Evolutionary conservation across 78 protist genomes (phyloP).

Genomic region (Emiliania huxleyi): DNA sequence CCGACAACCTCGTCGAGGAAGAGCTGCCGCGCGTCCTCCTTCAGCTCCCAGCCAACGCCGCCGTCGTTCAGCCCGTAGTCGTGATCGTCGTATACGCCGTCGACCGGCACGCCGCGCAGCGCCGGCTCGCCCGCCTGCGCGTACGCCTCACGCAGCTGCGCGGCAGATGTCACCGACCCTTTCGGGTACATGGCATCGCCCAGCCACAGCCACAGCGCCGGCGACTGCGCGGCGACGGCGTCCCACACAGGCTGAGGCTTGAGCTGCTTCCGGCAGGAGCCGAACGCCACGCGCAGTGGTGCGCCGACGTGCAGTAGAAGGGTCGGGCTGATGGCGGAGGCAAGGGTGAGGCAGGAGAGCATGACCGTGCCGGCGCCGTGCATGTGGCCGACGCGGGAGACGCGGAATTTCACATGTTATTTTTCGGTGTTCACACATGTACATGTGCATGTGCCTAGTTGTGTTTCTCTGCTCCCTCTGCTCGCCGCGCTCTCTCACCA

Average conservation of each 20-base stretch:
- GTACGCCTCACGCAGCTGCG: not conserved
- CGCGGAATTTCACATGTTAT: no score
- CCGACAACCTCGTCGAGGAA: not conserved
- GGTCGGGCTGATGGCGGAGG: no score
- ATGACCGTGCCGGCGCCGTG: no score
- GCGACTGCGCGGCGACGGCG: not conserved
- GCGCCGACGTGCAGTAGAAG: no score
- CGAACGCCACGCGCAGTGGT: not conserved
- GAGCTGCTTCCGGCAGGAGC: slow-evolving; percentile 5
- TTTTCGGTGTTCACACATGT: no score
- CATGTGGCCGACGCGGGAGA: no score
- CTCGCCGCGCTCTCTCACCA: no score
- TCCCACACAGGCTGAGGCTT: not conserved
- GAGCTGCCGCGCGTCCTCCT: not conserved
- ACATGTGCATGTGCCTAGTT: no score
- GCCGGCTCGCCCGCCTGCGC: not conserved
- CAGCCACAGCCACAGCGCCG: not conserved
- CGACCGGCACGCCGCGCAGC: not conserved
- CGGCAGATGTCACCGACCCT: not conserved
- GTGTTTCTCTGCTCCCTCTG: no score
- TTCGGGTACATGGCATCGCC: not conserved
- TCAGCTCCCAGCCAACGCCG: not conserved
- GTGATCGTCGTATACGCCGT: slow-evolving; percentile 21
- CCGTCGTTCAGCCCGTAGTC: not conserved
- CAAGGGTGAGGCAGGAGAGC: no score